Base-by-base conservation (phyloP, 1,284 basidiomycete genomes). In the Schizopora paradoxa region DNA sequence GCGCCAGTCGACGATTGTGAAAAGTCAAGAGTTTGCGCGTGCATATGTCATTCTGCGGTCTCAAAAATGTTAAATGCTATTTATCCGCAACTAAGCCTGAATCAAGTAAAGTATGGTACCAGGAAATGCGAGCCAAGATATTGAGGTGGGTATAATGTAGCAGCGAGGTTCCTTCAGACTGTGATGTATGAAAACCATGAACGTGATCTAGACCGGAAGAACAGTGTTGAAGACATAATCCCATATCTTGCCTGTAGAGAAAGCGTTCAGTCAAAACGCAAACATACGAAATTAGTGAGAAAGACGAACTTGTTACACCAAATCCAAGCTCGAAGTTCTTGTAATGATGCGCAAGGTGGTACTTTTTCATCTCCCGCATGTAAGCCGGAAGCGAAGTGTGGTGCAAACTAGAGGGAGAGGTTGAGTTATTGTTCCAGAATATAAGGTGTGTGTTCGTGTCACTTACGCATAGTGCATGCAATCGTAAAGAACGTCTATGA, bases 311-410 rank as follows among this genome's bases (percentile, higher is more conserved):
- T 4, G 87, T 98, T 16, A 99, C 95, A 39, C 95, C 95, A 60
- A 95, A 99, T n/a, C 93, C 95, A 39, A 97, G 83, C 62, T 98
- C 93, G 62, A 91, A 96, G 74, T 97, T 93, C 69, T 95, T 94
- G 74, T 94, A 97, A 66, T 98, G 95, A 62, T 98, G 94, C n/a
- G 92, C 92, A 54, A 99, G 79, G 61, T 99, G 95, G 61, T 98
- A 98, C 63, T 89, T 87, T 75, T 99, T 99, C 85, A 91, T 86
- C 63, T 93, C 83, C 46, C 76, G 76, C 65, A 97, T 67, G 68
- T 97, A 96, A 35, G 80, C 69, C 0, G 94, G 94, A 22, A 99
- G 79, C 54, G 74, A 82, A n/a, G 86, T 88, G 69, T 94, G 91
- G 61, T 94, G 91, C 43, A 93, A 72, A 14, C 84, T 86, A 47